phyloP scores from a whole-genome alignment of 208 protist species.

The Acanthamoeba divionensis region DNA sequence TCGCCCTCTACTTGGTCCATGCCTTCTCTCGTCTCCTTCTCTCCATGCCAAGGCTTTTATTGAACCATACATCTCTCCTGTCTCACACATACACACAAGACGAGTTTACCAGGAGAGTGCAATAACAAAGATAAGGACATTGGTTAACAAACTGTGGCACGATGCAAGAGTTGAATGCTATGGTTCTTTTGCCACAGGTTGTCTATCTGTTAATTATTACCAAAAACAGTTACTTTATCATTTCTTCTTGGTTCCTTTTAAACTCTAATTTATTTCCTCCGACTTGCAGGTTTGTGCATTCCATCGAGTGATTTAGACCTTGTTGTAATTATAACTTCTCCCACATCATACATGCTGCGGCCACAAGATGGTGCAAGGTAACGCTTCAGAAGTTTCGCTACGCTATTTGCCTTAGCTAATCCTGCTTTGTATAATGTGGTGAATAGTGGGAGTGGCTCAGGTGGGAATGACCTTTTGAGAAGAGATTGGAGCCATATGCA shows the following conservation, averaged over 20 bases:
- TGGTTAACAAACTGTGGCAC: neutral
- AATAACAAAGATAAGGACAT: neutral
- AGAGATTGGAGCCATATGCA: conserved; percentile 35
- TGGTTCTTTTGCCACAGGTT: conserved; percentile 16
- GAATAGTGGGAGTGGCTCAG: neutral
- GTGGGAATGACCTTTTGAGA: neutral
- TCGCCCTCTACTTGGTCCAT: neutral
- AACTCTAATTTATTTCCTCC: too few species aligned
- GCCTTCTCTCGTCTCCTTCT: neutral
- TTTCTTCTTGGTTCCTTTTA: too few species aligned
- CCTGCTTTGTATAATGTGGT: too few species aligned
- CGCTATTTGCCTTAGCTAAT: too few species aligned
- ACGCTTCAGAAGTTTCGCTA: too few species aligned
- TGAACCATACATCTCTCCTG: too few species aligned
- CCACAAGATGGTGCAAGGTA: too few species aligned
- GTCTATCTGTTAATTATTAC: too few species aligned
- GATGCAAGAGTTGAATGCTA: conserved; percentile 22
- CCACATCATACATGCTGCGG: neutral
- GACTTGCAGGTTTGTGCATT: neutral
- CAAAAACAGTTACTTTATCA: too few species aligned
- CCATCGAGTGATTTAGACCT: conserved; percentile 2
- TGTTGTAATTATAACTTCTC: neutral
- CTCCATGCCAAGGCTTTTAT: too few species aligned
- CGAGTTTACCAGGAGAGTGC: conserved; percentile 1
- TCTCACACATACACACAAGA: neutral